Evolutionary conservation across 768 basidiomycete species (phyloP), one percentile per base, ranked within the genome.

Genomic region (Termitomyces sp.): DNA sequence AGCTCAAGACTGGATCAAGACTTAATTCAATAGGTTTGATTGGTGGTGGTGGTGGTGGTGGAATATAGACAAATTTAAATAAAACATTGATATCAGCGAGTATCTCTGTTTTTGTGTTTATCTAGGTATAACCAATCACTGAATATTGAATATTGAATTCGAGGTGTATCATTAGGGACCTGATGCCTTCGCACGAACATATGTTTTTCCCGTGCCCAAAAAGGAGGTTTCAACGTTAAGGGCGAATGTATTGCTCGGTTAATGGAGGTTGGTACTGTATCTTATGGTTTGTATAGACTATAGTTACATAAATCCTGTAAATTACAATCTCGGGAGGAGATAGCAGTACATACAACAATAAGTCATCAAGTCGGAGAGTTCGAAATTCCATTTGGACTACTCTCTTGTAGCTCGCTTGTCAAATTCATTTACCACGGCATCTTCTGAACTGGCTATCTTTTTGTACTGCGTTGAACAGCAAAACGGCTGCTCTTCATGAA

Each of bases 61-160:
- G 85, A 4, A 77, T 87, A 23, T 70, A 87, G 59, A 75, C 80
- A 32, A 76, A 77, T 32, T 77, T 89, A 35, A 76, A 82, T 1
- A 73, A 74, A 18, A 83, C 86, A 18, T 68, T 88, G 44, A 83
- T 80, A 66, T 64, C 69, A 5, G 82, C 79, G 6, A 71, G 74
- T 47, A 72, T 88, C 0, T 80, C 80, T 0, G 74, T 89, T 5
- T 88, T 87, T 68, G 83, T 78, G 18, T 56, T n/a, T n/a, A n/a
- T 86, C 38, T 87, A 82, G 85, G 23, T 86, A 61, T 60, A 75
- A 40, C 60, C 20, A 20, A 20, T 43, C 20, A 5, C 30, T 35
- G 35, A 23, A 23, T 23, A 23, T 40, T 35, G 35, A 23, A 23
- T 23, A 23, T 41, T 18, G 5, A 57, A 8, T 28, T 26, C 10